phyloP scores from a whole-genome alignment of 2,329 filamentous ascomycete species.

The Thielaviopsis punctulata region DNA sequence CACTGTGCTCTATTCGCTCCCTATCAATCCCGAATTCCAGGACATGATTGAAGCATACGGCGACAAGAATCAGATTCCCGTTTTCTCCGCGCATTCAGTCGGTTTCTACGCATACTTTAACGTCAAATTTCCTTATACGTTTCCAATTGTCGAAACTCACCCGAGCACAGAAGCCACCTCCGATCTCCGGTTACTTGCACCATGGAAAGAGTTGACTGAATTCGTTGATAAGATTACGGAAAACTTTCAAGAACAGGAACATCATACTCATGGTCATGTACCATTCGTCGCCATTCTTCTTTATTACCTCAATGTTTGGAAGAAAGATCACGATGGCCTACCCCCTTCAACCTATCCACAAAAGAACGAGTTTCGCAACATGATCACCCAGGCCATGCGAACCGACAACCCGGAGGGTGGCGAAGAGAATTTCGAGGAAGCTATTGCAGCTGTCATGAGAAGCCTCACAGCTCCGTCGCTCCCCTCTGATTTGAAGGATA shows the following conservation, averaged over 20 bases:
- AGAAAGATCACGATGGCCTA: constrained; percentile 46
- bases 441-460: constrained; percentile 71
- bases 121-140: constrained; percentile 58
- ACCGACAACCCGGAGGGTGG: constrained; percentile 64
- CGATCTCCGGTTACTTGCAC: constrained; percentile 67
- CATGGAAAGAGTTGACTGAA: constrained; percentile 65
- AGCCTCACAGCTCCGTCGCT: constrained; percentile 55
- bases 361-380: constrained; percentile 64
- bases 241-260: constrained; percentile 50
- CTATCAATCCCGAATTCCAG: constrained; percentile 28
- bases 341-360: constrained; percentile 63
- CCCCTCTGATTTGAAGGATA: constrained; percentile 52
- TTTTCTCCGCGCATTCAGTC: constrained; percentile 71
- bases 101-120: constrained; percentile 87
- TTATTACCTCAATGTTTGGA: constrained; percentile 71
- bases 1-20: constrained; percentile 37
- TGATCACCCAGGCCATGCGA: constrained; percentile 50
- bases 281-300: constrained; percentile 74
- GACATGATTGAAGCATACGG: constrained; percentile 30
- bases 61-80: constrained; percentile 44
- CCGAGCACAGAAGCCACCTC: constrained; percentile 72
- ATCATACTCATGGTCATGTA: constrained; percentile 79
- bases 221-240: constrained; percentile 51
- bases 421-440: constrained; percentile 96
- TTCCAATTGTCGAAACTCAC: constrained; percentile 90